Conservation (phyloP, 2,329 filamentous ascomycete species). For the Cryphonectria carpinicola region DNA sequence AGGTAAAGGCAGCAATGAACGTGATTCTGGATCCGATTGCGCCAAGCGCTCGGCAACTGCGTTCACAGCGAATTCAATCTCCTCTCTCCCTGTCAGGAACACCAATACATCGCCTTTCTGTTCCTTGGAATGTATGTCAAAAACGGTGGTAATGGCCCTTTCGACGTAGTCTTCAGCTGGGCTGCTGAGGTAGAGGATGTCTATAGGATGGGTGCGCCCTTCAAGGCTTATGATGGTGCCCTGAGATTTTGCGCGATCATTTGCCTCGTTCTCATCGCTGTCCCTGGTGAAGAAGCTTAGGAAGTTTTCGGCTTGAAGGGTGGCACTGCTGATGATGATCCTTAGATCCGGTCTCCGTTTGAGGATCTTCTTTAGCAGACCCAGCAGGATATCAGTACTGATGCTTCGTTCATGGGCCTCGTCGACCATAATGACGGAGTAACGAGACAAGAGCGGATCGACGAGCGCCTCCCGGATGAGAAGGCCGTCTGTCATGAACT, state of each 20-base stretch:
- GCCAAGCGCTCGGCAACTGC: slow-evolving; percentile 73
- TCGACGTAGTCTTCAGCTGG: slow-evolving; percentile 88
- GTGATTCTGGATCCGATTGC: slow-evolving; percentile 62
- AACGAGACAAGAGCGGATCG: slow-evolving; percentile 86
- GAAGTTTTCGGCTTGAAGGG: slow-evolving; percentile 86
- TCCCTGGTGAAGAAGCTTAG: slow-evolving; percentile 70
- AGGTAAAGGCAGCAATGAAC: slow-evolving; percentile 71
- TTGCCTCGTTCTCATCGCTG: slow-evolving; percentile 42
- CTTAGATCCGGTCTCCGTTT: slow-evolving; percentile 79
- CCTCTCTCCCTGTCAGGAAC: slow-evolving; percentile 90
- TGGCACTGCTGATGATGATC: slow-evolving; percentile 91
- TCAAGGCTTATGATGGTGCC: slow-evolving; percentile 80
- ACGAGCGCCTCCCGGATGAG: slow-evolving; percentile 90
- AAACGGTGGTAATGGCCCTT: slow-evolving; percentile 77
- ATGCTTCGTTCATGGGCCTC: slow-evolving; percentile 94
- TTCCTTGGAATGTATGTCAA: slow-evolving; percentile 85
- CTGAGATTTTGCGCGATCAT: slow-evolving; percentile 38
- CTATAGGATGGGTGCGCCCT: slow-evolving; percentile 86
- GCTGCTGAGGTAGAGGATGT: slow-evolving; percentile 77
- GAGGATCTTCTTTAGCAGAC: slow-evolving; percentile 87
- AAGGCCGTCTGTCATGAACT: slow-evolving; percentile 93
- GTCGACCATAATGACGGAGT: slow-evolving; percentile 97
- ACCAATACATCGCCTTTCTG: slow-evolving; percentile 84
- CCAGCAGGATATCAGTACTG: slow-evolving; percentile 88
- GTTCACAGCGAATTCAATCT: slow-evolving; percentile 85